Evolutionary conservation across 2,329 filamentous ascomycete species (phyloP), one percentile per base, ranked within the genome.

Genomic region (Arthrobotrys conoides): DNA sequence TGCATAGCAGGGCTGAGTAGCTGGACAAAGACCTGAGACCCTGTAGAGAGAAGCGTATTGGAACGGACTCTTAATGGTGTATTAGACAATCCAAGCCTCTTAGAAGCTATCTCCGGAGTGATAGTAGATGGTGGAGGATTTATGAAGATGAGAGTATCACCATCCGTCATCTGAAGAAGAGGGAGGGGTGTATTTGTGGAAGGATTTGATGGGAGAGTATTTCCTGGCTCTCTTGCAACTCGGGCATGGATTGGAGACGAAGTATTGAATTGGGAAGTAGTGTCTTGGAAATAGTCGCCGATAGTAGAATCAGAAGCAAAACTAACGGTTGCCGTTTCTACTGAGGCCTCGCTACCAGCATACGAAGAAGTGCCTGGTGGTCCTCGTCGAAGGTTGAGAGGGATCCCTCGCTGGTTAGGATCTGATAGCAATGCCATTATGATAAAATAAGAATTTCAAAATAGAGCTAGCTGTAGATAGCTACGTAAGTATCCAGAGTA

Each of bases 11-110:
- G 85, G 10, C 82, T 83, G 2, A 89, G 83, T 82, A 87, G 84
- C 1, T 85, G 83, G n/a, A 81, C 81, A 67, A 90, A 88, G 49
- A 86, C 85, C 20, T 83, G 81, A 0, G 88, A 89, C 0, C 84
- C 85, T 4, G 87, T 87, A 0, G 82, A 84, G 4, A 86, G 83
- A 3, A 90, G 84, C 51, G 86, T 87, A 1, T 85, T 81, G 0
- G 87, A 88, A 71, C 86, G 83, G 69, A 88, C 86, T 1, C 84
- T 85, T 68, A 88, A 75, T 82, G 84, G 78, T n/a, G 81, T 80
- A 44, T 81, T 80, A 27, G 69, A 46, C 18, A 66, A n/a, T 51
- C 80, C 77, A 16, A 79, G 63, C 46, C 81, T 80, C 36, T 2
- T 14, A 20, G 53, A 76, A 12, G 71, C 41, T 9, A 41, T 48